Evolutionary conservation across 2,329 filamentous ascomycete species (phyloP).

Genomic region (Diplodia scrobiculata): DNA sequence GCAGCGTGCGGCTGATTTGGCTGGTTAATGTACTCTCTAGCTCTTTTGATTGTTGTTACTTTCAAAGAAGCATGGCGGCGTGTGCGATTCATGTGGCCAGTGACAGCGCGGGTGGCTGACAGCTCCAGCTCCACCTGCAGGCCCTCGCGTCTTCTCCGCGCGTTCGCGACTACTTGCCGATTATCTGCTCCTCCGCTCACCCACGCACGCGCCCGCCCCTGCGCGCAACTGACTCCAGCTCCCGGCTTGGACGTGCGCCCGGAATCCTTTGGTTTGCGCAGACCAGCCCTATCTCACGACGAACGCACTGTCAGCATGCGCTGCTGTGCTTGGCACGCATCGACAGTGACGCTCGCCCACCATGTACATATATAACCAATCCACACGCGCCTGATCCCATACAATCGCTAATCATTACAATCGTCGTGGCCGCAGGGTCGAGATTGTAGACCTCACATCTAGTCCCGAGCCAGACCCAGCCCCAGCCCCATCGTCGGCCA

Average conservation of each 20-base stretch:
- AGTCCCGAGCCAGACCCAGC: background rate
- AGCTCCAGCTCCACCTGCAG: background rate
- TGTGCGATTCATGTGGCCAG: background rate
- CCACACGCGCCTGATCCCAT: background rate
- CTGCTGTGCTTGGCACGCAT: background rate
- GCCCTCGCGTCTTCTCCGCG: constrained; percentile 13
- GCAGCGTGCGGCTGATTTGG: background rate
- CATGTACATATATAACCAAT: background rate
- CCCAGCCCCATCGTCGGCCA: background rate
- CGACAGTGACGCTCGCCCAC: constrained; percentile 2
- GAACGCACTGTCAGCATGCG: background rate
- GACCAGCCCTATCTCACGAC: background rate
- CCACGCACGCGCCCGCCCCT: background rate
- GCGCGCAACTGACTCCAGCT: background rate
- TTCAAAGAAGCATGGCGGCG: background rate
- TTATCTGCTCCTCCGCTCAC: background rate
- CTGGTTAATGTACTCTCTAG: background rate
- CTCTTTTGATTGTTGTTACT: background rate
- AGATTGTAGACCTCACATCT: constrained; percentile 6
- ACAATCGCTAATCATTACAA: background rate
- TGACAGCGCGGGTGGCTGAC: background rate
- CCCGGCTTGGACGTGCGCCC: background rate
- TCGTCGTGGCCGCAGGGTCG: background rate
- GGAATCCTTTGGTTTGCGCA: background rate
- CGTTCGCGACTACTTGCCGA: background rate